Evolutionary conservation across 2,329 filamentous ascomycete species (phyloP).

Genomic region (Microcyclosporella mali): DNA sequence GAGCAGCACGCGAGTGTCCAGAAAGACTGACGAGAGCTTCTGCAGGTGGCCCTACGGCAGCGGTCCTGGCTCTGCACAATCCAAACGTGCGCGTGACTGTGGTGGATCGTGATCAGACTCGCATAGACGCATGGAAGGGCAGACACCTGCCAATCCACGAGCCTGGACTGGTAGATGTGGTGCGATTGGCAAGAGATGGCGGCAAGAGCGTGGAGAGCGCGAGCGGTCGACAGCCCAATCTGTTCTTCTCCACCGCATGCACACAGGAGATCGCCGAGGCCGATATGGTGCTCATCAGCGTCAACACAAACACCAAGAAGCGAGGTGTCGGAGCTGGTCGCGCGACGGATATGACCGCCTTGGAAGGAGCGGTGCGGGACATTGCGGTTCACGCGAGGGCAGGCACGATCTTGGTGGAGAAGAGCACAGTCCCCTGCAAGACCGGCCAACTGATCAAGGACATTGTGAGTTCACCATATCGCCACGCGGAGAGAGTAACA

Average conservation of each 20-base stretch:
- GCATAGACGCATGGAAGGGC: slow-evolving; percentile 69
- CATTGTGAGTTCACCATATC: slow-evolving; percentile 44
- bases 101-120: slow-evolving; percentile 60
- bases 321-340: slow-evolving; percentile 62
- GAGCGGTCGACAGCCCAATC: slow-evolving; percentile 51
- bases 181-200: slow-evolving; percentile 54
- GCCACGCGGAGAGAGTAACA: too few species aligned
- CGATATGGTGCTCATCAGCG: slow-evolving; percentile 67
- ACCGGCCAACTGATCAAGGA: slow-evolving; percentile 64
- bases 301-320: slow-evolving; percentile 72
- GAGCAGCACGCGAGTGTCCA: slow-evolving; percentile 58
- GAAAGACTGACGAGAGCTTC: not conserved
- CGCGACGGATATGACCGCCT: slow-evolving; percentile 64
- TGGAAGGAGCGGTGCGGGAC: slow-evolving; percentile 61
- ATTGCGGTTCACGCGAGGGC: slow-evolving; percentile 60
- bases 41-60: slow-evolving; percentile 63
- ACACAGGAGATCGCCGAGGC: slow-evolving; percentile 57
- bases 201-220: slow-evolving; percentile 1
- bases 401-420: slow-evolving; percentile 70
- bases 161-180: slow-evolving; percentile 62
- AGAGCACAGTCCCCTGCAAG: slow-evolving; percentile 70
- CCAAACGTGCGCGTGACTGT: slow-evolving; percentile 65
- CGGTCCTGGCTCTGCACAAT: slow-evolving; percentile 68
- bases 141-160: slow-evolving; percentile 69
- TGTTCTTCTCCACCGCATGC: slow-evolving; percentile 66